phyloP scores from a whole-genome alignment of 495 filamentous ascomycete genomes.

The Thermochaetoides thermophila region DNA sequence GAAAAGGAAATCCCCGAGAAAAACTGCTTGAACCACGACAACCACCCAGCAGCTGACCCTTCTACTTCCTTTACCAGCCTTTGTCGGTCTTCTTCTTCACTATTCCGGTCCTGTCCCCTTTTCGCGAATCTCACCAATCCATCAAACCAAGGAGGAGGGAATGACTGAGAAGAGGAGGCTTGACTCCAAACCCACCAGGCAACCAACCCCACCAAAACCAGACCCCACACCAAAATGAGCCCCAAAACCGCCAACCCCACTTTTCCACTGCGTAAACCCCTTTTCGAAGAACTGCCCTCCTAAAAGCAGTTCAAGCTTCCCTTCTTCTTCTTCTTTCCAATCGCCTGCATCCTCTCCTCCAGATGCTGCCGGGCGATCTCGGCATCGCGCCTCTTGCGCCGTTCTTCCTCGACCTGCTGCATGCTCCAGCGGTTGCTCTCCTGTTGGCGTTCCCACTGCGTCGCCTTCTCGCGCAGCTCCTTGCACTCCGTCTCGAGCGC shows the following conservation, averaged over 20 bases:
- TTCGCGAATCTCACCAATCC: no score
- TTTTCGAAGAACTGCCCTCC: slow-evolving; percentile 7
- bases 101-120: no score
- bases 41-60: no score
- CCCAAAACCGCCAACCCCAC: not conserved
- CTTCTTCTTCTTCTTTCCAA: slow-evolving; percentile 93
- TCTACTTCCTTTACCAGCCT: no score
- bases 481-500: slow-evolving; percentile 66
- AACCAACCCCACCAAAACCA: not conserved
- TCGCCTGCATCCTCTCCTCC: slow-evolving; percentile 87
- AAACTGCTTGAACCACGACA: no score
- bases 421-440: slow-evolving; percentile 60
- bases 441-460: slow-evolving; percentile 9
- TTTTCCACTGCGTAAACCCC: not conserved
- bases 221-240: not conserved
- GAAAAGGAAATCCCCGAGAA: no score
- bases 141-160: no score
- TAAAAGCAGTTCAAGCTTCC: slow-evolving; percentile 95
- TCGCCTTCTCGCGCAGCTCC: slow-evolving; percentile 37
- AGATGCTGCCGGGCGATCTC: slow-evolving; percentile 77
- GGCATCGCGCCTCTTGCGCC: slow-evolving; percentile 70
- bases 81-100: no score
- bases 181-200: no score
- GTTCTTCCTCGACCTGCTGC: slow-evolving; percentile 88
- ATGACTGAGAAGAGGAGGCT: no score